Base-by-base conservation (phyloP, 2,329 filamentous ascomycete species). In the Xylaria multiplex region DNA sequence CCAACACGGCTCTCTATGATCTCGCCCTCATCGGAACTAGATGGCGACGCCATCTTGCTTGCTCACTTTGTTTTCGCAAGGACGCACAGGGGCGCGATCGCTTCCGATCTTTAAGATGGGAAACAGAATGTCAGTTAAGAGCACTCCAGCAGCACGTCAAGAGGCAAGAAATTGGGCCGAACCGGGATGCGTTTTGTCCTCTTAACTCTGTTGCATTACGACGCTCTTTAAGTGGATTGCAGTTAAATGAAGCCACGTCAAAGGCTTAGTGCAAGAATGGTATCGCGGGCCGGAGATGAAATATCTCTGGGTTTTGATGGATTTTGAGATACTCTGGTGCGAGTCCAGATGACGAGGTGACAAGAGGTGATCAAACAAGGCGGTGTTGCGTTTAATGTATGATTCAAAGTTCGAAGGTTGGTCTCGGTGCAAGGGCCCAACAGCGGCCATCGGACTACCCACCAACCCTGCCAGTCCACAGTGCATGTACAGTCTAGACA, bases 21-120 rank as follows among this genome's bases (percentile, higher is more conserved):
- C 84, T 96, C 93, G 82, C 93, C 93, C 82, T 96, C 92, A 81
- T 93, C 92, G 77, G 91, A 92, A 82, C 90, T 93, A 74, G 82
- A 82, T 73, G 78, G 71, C 69, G 74, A 74, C 30, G 74, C 73
- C 76, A 78, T 74, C 69, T 73, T 70, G 66, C 66, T 68, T 74
- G 74, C 72, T 76, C 72, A 73, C 74, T 75, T 71, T 74, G 66
- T 70, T 55, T 68, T 71, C 64, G 52, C 59, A 69, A 64, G 53
- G 46, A 70, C 53, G 66, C 69, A 61, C 69, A 61, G 66, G 69
- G 70, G 71, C 60, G 59, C 57, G 65, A 57, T 66, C 65, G 66
- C 70, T 73, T 72, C 68, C 66, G 69, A 69, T 71, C 73, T 75
- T 74, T 60, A 59, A 22, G 56, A 66, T 32, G 49, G 66, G 70